Percentiles rank a stretch among this genome's conserved stretches.
Evolutionary conservation across 108 stramenopile species (phyloP).

Genomic region (Conticribra weissflogii): DNA sequence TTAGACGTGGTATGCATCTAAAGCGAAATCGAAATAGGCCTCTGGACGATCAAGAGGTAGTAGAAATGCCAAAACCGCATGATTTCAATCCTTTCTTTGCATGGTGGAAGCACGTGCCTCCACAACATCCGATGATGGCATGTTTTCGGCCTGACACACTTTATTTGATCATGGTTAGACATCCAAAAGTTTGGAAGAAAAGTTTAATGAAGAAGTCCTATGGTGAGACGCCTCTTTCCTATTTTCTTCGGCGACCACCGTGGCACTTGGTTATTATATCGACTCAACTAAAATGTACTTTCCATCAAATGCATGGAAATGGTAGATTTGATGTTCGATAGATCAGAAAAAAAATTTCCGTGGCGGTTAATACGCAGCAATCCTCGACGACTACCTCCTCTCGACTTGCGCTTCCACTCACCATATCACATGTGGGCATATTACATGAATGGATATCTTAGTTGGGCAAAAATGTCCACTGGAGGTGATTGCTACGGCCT

Average conservation of each 20-base stretch:
- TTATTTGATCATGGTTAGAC: constrained; percentile 26
- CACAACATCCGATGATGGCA: constrained; percentile 33
- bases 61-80: background rate
- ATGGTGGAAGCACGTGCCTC: constrained; percentile 37
- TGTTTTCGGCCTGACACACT: constrained; percentile 30
- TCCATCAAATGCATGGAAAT: background rate
- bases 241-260: background rate
- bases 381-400: constrained; percentile 17
- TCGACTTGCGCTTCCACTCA: constrained; percentile 19
- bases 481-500: constrained; percentile 16
- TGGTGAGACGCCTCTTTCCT: background rate
- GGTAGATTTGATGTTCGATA: constrained; percentile 11
- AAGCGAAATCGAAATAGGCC: background rate
- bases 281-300: too few species aligned
- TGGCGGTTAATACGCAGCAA: constrained; percentile 13
- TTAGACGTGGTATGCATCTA: background rate
- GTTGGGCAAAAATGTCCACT: constrained; percentile 18
- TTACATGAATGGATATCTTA: constrained; percentile 24
- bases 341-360: background rate
- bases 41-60: background rate
- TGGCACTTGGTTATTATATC: too few species aligned
- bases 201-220: constrained; percentile 8
- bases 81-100: constrained; percentile 10
- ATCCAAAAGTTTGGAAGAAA: constrained; percentile 23
- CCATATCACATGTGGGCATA: constrained; percentile 24